These are phyloP conservation scores for Ramaria sp. DNA, from an alignment of 768 basidiomycete species.

Conservation along the genomic window DNA sequence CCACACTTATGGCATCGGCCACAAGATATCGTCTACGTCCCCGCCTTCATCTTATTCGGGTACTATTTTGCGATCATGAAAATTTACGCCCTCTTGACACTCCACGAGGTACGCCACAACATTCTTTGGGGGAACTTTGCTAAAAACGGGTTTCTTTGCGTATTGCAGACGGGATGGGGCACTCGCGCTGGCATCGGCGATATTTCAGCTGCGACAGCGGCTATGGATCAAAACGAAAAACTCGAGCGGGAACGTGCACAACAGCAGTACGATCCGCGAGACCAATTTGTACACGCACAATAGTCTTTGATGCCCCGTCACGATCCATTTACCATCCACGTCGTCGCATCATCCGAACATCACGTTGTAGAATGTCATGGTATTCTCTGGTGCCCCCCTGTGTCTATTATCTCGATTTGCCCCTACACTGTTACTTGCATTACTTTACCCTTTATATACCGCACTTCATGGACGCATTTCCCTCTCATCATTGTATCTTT, in stretches of 20 bases:
- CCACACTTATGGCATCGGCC: constrained; percentile 76
- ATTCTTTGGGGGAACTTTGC: background rate
- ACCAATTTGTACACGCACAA: background rate
- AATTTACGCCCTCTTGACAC: constrained; percentile 78
- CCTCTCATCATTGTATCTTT: background rate
- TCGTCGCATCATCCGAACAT: background rate
- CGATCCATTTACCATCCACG: background rate
- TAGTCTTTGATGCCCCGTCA: background rate
- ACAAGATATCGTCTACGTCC: constrained; percentile 68
- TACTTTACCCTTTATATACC: background rate
- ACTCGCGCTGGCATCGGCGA: constrained; percentile 92
- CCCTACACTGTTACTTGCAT: background rate
- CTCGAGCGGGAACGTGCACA: background rate
- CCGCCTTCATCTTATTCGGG: constrained; percentile 82
- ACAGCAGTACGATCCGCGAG: background rate
- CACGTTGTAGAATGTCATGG: background rate
- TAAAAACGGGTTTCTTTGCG: background rate
- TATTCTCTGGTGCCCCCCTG: background rate
- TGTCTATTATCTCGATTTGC: background rate
- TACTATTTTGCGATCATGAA: constrained; percentile 97
- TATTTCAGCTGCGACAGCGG: constrained; percentile 64
- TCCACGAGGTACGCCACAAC: constrained; percentile 64
- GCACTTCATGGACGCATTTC: background rate
- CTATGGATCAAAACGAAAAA: constrained; percentile 31
- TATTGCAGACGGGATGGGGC: constrained; percentile 75